These are phyloP conservation scores for Hortiboletus flavorubellus DNA, from an alignment of 768 basidiomycete species.

Conservation along the genomic window DNA sequence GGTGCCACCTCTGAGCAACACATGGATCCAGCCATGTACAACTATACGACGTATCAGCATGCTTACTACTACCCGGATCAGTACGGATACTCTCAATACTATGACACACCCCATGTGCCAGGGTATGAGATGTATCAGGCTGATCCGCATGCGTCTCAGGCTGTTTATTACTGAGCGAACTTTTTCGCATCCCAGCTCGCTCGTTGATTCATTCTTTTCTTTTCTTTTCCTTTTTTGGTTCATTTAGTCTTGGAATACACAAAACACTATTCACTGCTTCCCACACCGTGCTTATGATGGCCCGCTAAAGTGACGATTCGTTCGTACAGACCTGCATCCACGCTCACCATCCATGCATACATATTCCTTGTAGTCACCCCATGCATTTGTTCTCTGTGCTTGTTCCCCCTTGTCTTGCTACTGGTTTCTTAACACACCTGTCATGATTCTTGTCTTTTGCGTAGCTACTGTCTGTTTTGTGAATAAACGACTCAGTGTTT, in stretches of 20 bases:
- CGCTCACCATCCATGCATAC: constrained; percentile 24
- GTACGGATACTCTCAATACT: constrained; percentile 63
- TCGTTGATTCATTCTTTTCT: neutral
- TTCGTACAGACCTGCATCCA: constrained; percentile 26
- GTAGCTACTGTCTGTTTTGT: constrained; percentile 21
- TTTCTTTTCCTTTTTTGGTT: constrained; percentile 17
- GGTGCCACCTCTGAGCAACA: constrained; percentile 23
- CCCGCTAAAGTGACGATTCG: constrained; percentile 19
- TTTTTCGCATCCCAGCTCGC: constrained; percentile 13
- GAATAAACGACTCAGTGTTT: neutral
- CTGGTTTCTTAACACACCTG: constrained; percentile 3
- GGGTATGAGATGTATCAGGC: constrained; percentile 66
- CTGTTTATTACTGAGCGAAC: constrained; percentile 56
- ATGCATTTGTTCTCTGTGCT: constrained; percentile 19
- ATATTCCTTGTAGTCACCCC: constrained; percentile 15
- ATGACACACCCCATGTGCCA: constrained; percentile 63
- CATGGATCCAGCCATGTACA: constrained; percentile 42
- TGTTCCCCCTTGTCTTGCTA: constrained; percentile 10
- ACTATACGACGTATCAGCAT: constrained; percentile 53
- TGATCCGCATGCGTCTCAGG: constrained; percentile 47
- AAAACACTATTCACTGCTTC: constrained; percentile 18
- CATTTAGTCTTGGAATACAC: constrained; percentile 16
- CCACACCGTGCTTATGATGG: constrained; percentile 7
- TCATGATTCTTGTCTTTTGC: constrained; percentile 5
- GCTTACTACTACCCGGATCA: constrained; percentile 71